Evolutionary conservation across 1,284 basidiomycete genomes (phyloP), one percentile per base, ranked within the genome.

Genomic region (Rhodotorula sp.): DNA sequence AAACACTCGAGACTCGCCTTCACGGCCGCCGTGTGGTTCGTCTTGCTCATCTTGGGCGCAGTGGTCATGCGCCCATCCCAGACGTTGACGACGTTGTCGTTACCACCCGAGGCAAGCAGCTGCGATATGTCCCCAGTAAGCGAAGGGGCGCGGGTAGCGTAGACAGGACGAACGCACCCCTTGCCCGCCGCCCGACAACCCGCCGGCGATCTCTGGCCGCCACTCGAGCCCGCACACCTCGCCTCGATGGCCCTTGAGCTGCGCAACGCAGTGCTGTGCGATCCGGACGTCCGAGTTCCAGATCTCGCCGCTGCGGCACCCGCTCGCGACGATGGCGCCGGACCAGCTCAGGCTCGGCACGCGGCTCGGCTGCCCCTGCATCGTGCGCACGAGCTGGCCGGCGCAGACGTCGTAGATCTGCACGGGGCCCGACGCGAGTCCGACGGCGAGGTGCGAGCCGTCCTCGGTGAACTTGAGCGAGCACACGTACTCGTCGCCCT

Each of bases 21-120:
- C 77, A 97, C 93, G 0, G 94, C 94, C 0, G 93, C 94, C 0
- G 91, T 92, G 82, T 97, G 94, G 80, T 93, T 96, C 57, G 91
- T 86, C 83, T 96, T 97, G 57, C 91, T 93, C 92, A 80, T 80
- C 63, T 78, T 78, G 7, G 80, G 79, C 41, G 77, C 92, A 92
- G 79, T 92, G 90, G 4, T 91, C 89, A 68, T 86, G 85, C 10
- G 89, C 87, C 56, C 89, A 84, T 97, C 95, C 95, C 94, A 97
- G 66, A 96, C 90, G 80, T 97, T 96, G 67, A 97, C 93, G 23
- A 96, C 91, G 77, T 97, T 97, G 81, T 97, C 95, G 81, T 97
- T 97, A 0, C 93, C 93, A 10, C 95, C 94, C 76, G 90, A 92
- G 0, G 94, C 95, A 45, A 97, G 85, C n/a, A 95, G 84, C 80